Conservation (phyloP, 179 eudicot genomes). For the Amaranthus tricolor region DNA sequence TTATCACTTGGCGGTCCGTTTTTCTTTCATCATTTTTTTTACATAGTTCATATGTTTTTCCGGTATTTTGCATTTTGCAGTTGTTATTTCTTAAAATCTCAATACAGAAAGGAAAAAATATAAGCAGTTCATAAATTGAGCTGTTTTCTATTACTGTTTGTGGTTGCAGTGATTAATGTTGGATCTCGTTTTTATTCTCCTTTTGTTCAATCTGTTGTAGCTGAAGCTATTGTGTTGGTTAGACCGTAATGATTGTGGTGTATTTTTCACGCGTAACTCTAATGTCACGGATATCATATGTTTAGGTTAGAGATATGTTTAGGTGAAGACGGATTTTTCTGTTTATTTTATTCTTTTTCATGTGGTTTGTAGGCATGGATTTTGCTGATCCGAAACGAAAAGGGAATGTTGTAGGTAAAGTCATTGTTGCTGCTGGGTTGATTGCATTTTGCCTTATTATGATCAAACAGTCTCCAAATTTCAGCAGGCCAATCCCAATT, state of each 20-base stretch:
- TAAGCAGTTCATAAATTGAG: too few relatives aligned
- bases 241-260: neutral
- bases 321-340: too few relatives aligned
- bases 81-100: too few relatives aligned
- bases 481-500: conserved; percentile 43
- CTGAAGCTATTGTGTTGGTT: neutral
- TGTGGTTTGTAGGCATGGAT: conserved; percentile 64
- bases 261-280: neutral
- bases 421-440: conserved; percentile 61
- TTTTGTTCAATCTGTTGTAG: neutral
- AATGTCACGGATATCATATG: too few relatives aligned
- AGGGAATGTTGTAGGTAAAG: conserved; percentile 49
- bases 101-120: too few relatives aligned
- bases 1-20: too few relatives aligned
- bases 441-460: conserved; percentile 70
- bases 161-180: neutral
- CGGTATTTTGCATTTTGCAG: too few relatives aligned
- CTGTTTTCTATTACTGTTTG: neutral
- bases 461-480: conserved; percentile 62
- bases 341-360: neutral
- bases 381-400: conserved; percentile 70
- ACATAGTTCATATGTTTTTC: too few relatives aligned
- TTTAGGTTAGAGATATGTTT: too few relatives aligned
- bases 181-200: conserved; percentile 7
- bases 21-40: too few relatives aligned